Evolutionary conservation across 805 yeast species (phyloP).

Genomic region (Metschnikowia reukaufii): DNA sequence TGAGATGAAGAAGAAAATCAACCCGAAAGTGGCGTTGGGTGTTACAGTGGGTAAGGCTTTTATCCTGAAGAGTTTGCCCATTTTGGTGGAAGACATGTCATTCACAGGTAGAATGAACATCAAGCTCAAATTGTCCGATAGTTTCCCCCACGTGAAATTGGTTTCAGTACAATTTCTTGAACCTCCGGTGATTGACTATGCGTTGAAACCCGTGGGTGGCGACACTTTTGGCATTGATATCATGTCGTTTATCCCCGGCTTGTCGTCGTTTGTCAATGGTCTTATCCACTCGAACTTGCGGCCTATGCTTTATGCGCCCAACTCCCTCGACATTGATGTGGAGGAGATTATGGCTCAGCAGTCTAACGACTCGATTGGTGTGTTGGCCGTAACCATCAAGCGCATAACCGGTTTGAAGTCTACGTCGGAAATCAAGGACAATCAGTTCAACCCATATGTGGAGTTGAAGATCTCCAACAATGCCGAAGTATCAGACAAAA

Average conservation of each 20-base stretch:
- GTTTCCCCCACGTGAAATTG: constrained; percentile 75
- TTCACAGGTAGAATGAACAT: constrained; percentile 68
- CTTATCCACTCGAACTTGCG: constrained; percentile 68
- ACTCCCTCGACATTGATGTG: constrained; percentile 71
- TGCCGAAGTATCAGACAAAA: constrained; percentile 47
- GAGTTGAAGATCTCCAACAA: constrained; percentile 38
- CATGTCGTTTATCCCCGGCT: constrained; percentile 82
- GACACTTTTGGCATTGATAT: constrained; percentile 83
- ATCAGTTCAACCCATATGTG: constrained; percentile 57
- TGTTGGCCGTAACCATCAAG: constrained; percentile 60
- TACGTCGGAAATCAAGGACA: constrained; percentile 39
- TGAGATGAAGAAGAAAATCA: constrained; percentile 66
- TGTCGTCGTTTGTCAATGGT: constrained; percentile 67
- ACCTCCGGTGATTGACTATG: constrained; percentile 76
- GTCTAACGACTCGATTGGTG: constrained; percentile 68
- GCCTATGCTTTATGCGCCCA: constrained; percentile 82
- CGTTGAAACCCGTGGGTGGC: constrained; percentile 84
- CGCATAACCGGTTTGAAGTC: constrained; percentile 51
- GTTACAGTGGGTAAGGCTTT: constrained; percentile 80
- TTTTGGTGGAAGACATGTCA: constrained; percentile 78
- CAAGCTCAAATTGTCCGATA: constrained; percentile 57
- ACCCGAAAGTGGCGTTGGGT: constrained; percentile 80
- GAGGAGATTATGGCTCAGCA: constrained; percentile 67
- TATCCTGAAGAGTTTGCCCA: constrained; percentile 73
- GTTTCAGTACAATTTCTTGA: constrained; percentile 73